Percentiles rank a stretch among this genome's conserved stretches.
Conservation (phyloP, 495 filamentous ascomycete genomes). For the Cairneyella variabilis region DNA sequence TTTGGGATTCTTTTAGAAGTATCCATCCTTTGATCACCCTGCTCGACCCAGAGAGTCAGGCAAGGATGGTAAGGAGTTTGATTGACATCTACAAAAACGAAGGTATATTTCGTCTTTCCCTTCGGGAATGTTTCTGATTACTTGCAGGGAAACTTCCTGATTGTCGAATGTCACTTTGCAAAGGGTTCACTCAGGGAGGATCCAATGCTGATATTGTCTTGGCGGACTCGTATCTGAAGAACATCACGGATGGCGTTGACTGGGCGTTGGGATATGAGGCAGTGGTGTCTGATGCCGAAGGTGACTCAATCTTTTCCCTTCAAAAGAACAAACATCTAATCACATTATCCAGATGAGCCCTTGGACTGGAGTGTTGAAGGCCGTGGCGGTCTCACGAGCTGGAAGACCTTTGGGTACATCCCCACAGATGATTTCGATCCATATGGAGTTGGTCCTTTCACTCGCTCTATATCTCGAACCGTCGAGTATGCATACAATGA, state of each 20-base stretch:
- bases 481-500: conserved; percentile 79
- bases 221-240: conserved; percentile 61
- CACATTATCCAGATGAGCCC: conserved; percentile 32
- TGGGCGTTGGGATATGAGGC: conserved; percentile 70
- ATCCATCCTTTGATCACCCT: conserved; percentile 71
- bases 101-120: conserved; percentile 60
- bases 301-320: conserved; percentile 33
- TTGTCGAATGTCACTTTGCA: conserved; percentile 53
- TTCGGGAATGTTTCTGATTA: neutral
- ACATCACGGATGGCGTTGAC: conserved; percentile 57
- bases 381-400: conserved; percentile 51
- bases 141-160: conserved; percentile 21
- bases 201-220: conserved; percentile 76
- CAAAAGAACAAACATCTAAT: neutral
- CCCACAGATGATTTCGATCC: conserved; percentile 66
- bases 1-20: conserved; percentile 73
- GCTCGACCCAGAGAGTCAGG: conserved; percentile 61
- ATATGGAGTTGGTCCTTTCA: conserved; percentile 64
- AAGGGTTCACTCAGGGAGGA: conserved; percentile 72
- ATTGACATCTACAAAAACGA: conserved; percentile 70
- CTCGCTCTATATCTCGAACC: conserved; percentile 65
- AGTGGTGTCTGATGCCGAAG: conserved; percentile 56
- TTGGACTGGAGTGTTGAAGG: conserved; percentile 69
- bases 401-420: conserved; percentile 68
- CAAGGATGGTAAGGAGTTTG: conserved; percentile 65